These are phyloP conservation scores for Podospora pseudoanserina DNA, from an alignment of 495 filamentous ascomycete genomes.

Conservation along the genomic window DNA sequence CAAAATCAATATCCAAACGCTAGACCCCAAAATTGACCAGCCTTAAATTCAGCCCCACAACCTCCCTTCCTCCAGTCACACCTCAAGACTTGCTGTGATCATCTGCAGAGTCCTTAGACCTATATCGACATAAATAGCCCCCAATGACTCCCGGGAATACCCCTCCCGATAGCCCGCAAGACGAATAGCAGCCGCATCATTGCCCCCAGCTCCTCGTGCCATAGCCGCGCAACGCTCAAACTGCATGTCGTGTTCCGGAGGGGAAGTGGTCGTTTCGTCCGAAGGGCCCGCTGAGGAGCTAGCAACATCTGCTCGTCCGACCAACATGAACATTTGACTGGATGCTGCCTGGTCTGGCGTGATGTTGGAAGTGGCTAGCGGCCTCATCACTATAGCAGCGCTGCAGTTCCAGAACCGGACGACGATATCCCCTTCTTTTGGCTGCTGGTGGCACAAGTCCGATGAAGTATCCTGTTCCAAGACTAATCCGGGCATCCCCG, in stretches of 20 bases:
- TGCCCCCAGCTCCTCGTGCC: not conserved
- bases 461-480: slow-evolving; percentile 21
- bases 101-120: slow-evolving; percentile 9
- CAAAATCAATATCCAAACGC: not conserved
- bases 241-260: not conserved
- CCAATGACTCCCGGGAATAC: not conserved
- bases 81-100: slow-evolving; percentile 5
- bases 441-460: slow-evolving; percentile 22
- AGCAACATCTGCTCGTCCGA: not conserved
- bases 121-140: slow-evolving; percentile 1
- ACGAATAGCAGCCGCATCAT: not conserved
- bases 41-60: not conserved
- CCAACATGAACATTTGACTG: not conserved
- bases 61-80: not conserved
- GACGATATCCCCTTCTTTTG: slow-evolving; percentile 21
- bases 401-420: slow-evolving; percentile 27
- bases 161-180: not conserved
- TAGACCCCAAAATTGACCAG: not conserved
- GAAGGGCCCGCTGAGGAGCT: not conserved
- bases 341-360: not conserved
- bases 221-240: not conserved
- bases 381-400: slow-evolving; percentile 24
- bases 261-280: not conserved
- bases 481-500: slow-evolving; percentile 17
- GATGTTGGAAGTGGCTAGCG: not conserved